phyloP scores from a whole-genome alignment of 208 protist species.

The Vickermania spadyakhi region DNA sequence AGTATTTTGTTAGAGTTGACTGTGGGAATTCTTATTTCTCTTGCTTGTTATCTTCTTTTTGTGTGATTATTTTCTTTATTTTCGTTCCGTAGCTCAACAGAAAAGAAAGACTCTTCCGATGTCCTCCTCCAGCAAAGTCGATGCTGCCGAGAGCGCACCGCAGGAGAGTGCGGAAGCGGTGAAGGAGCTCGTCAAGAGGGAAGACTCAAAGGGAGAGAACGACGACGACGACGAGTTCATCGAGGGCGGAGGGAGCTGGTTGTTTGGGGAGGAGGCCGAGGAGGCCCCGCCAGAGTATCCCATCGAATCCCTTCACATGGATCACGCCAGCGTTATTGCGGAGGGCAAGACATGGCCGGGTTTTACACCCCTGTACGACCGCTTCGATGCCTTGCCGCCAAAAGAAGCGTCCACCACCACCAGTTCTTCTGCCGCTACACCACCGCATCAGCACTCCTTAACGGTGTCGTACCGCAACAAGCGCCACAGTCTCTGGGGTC shows the following conservation, averaged over 20 bases:
- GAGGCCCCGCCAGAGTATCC: slow-evolving; percentile 24
- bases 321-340: slow-evolving; percentile 22
- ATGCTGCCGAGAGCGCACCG: no score
- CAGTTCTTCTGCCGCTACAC: not conserved
- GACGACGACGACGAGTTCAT: no score
- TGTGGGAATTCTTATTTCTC: no score
- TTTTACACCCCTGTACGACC: slow-evolving; percentile 37
- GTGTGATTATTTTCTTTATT: no score
- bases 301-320: slow-evolving; percentile 37
- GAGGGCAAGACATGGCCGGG: slow-evolving; percentile 41
- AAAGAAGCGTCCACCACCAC: slow-evolving; percentile 1
- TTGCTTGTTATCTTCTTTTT: no score
- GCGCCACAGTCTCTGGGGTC: slow-evolving; percentile 82
- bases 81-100: no score
- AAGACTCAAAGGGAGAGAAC: no score
- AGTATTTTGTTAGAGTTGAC: no score
- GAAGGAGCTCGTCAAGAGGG: no score
- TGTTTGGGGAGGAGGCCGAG: slow-evolving; percentile 31
- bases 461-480: slow-evolving; percentile 63
- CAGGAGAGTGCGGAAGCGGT: no score
- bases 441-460: slow-evolving; percentile 15
- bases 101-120: no score
- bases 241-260: slow-evolving; percentile 35
- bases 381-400: slow-evolving; percentile 21
- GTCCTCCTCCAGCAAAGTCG: no score